Evolutionary conservation across 371 early-diverging fungal genomes (phyloP), one percentile per base, ranked within the genome.

Genomic region (Mortierella polycephala): DNA sequence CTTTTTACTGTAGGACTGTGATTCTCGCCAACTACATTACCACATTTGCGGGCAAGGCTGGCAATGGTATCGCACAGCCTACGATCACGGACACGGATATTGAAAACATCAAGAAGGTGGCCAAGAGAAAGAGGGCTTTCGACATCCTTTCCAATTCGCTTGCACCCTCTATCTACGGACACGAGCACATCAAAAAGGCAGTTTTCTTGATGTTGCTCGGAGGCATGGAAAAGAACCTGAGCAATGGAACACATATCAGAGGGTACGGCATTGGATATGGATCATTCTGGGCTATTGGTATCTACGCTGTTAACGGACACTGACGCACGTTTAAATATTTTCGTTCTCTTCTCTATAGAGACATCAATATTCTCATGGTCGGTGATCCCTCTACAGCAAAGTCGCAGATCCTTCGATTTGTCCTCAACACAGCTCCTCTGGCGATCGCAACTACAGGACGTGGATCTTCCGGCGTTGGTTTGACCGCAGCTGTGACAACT

Each of bases 301-400:
- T 40, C 44, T 61, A 42, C 41, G 21, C 20, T 14, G 9, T 18
- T 8, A 51, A 51, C 51, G 30, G 4, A 30, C 18, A 18, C 18
- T 51, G 51, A 51, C 51, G n/a, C 46, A 18, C 20, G 9, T 51
- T 14, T 9, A 13, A 18, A 18, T 16, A 10, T 14, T n/a, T 50
- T 30, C 14, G n/a, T 46, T 30, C 14, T 51, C 69, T 52, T 59
- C n/a, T 69, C 30, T 59, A 5, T 62, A 88, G 90, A 81, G 98
- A 98, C 84, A 96, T 98, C 71, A 98, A 98, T 80, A 90, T 98
- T 76, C 83, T 98, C 70, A 91, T 98, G 93, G 94, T 98, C 7
- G 98, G 99, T 67, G 99, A 98, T 85, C 99, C 99, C 30, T 95
- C 95, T 12, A 97, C 97, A n/a, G 98, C 98, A 56, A 98, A 98